These are phyloP conservation scores for Cryptococcus hybrid DNA, from an alignment of 1,284 basidiomycete genomes.

Conservation along the genomic window DNA sequence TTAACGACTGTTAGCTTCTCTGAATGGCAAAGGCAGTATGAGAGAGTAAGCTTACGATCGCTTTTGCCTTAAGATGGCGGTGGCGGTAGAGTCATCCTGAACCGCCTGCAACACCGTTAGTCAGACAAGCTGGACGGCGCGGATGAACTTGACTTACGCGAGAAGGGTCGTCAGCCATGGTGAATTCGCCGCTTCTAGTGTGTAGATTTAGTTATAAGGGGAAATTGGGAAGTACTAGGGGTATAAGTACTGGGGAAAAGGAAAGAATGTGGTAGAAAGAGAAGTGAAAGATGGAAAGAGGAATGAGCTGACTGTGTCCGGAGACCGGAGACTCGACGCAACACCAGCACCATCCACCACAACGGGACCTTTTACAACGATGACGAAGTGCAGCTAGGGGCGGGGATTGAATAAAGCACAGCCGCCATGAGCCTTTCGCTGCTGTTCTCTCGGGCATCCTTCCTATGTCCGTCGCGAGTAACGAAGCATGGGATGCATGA, in stretches of 20 bases:
- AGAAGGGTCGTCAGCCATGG: slow-evolving; percentile 38
- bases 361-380: neutral
- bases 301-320: no score
- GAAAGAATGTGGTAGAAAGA: neutral
- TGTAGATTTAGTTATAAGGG: neutral
- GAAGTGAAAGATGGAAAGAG: neutral
- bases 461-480: no score
- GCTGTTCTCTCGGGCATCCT: neutral
- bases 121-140: neutral
- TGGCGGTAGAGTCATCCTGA: slow-evolving; percentile 60
- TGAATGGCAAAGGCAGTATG: no score
- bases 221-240: neutral
- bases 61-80: slow-evolving; percentile 90
- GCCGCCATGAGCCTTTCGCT: neutral
- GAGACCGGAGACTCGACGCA: no score
- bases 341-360: neutral
- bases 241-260: neutral
- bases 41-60: slow-evolving; percentile 72
- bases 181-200: slow-evolving; percentile 1
- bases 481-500: no score
- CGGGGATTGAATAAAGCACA: neutral
- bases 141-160: slow-evolving; percentile 14
- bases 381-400: neutral
- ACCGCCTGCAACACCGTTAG: slow-evolving; percentile 25
- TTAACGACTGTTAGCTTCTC: no score